A percentile compares a stretch with the other conserved stretches of the same genome.
These are phyloP conservation scores for Amanita fuliginea DNA, from an alignment of 768 basidiomycete genomes.

Conservation along the genomic window DNA sequence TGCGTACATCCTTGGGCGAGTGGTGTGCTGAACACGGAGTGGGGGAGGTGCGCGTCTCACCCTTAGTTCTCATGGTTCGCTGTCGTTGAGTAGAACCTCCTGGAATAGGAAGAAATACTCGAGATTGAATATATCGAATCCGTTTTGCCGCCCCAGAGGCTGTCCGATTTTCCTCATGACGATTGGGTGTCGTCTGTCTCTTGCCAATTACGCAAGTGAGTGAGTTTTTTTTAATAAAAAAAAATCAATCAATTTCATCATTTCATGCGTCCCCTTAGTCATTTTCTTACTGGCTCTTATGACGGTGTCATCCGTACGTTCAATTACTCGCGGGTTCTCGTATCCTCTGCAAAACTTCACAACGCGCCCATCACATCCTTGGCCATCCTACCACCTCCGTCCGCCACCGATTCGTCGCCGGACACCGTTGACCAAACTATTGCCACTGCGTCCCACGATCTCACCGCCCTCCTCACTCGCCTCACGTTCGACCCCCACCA, in stretches of 20 bases:
- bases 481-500: constrained; percentile 18
- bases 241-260: background rate
- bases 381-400: constrained; percentile 28
- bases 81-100: background rate
- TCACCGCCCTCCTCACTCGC: constrained; percentile 51
- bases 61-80: background rate
- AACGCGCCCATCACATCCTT: constrained; percentile 58
- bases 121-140: constrained; percentile 91
- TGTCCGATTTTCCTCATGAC: constrained; percentile 73
- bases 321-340: constrained; percentile 51
- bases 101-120: constrained; percentile 69
- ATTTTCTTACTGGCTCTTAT: constrained; percentile 72
- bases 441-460: constrained; percentile 71
- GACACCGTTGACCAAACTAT: constrained; percentile 27
- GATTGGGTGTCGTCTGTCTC: constrained; percentile 90
- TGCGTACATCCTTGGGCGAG: constrained; percentile 58
- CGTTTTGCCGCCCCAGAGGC: constrained; percentile 74
- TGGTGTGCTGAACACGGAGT: constrained; percentile 65
- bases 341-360: constrained; percentile 42
- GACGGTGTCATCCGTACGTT: constrained; percentile 70
- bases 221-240: background rate
- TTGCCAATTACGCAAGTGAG: constrained; percentile 43
- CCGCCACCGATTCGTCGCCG: constrained; percentile 1
- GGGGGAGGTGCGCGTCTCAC: constrained; percentile 44
- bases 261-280: constrained; percentile 24